A percentile compares a stretch with the other conserved stretches of the same genome.
Conservation (phyloP, 345 rosid genomes). For the Garcia nutans region DNA sequence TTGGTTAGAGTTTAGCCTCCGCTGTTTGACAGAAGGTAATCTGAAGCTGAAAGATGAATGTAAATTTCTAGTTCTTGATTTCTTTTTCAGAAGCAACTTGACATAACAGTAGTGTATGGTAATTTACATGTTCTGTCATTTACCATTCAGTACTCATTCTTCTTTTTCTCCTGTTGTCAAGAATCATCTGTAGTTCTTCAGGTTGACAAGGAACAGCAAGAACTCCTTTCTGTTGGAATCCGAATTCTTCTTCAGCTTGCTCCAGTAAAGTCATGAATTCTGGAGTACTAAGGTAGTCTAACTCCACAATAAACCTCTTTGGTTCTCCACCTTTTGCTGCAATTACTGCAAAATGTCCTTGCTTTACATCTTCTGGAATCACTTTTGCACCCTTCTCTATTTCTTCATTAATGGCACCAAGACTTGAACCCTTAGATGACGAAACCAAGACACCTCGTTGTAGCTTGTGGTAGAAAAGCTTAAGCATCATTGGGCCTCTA, state of each 20-base stretch:
- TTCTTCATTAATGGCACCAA: not conserved
- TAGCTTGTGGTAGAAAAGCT: slow-evolving; percentile 30
- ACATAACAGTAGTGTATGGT: not conserved
- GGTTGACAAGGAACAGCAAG: slow-evolving; percentile 55
- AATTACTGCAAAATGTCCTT: slow-evolving; percentile 51
- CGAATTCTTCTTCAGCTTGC: slow-evolving; percentile 53
- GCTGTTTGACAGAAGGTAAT: slow-evolving; percentile 8
- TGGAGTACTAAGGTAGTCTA: slow-evolving; percentile 41
- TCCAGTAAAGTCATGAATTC: slow-evolving; percentile 48
- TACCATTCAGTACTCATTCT: slow-evolving; percentile 23
- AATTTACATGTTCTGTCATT: not conserved
- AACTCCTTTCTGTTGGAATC: slow-evolving; percentile 45
- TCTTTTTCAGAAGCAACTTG: not conserved
- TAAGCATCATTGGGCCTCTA: slow-evolving; percentile 28
- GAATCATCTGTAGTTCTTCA: slow-evolving; percentile 46
- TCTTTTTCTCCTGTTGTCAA: slow-evolving; percentile 24
- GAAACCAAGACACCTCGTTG: slow-evolving; percentile 10
- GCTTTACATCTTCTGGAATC: slow-evolving; percentile 41
- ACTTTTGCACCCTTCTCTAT: slow-evolving; percentile 22
- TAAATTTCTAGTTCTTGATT: not conserved
- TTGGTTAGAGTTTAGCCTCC: not conserved
- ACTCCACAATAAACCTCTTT: slow-evolving; percentile 52
- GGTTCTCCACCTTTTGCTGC: slow-evolving; percentile 43
- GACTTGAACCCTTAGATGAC: slow-evolving; percentile 18
- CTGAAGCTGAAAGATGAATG: not conserved